Conservation (phyloP, 176 grass and related monocot genomes). For the Pharus latifolius region DNA sequence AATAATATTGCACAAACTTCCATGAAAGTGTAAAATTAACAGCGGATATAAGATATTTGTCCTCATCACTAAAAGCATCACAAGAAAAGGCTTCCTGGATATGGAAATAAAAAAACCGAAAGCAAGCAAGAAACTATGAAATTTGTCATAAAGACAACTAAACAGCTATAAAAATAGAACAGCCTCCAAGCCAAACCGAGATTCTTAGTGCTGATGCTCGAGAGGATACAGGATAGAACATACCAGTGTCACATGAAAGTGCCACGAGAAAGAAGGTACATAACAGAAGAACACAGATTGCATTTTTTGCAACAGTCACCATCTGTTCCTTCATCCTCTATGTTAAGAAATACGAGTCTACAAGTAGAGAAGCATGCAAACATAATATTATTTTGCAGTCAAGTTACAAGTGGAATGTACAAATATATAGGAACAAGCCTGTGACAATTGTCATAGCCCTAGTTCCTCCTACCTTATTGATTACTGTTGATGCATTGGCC, state of each 20-base stretch:
- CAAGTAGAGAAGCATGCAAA: not conserved
- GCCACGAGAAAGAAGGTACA: not conserved
- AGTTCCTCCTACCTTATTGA: not conserved
- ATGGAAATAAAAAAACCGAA: not conserved
- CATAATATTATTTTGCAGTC: not conserved
- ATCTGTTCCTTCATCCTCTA: not conserved
- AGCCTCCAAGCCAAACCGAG: too few relatives aligned
- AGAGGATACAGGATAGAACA: not conserved
- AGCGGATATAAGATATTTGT: too few relatives aligned
- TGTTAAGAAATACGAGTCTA: not conserved
- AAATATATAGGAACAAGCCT: not conserved
- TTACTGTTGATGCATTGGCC: not conserved
- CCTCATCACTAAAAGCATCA: too few relatives aligned
- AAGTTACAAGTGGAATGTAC: not conserved
- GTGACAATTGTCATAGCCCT: not conserved
- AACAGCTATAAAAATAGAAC: too few relatives aligned
- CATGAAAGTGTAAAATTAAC: too few relatives aligned
- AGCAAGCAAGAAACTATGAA: not conserved
- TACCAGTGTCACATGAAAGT: constrained; percentile 27
- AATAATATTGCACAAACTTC: too few relatives aligned
- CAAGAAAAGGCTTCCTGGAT: not conserved
- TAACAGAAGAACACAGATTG: not conserved
- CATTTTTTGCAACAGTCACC: not conserved
- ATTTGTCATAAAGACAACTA: not conserved
- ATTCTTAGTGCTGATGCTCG: not conserved